phyloP scores from a whole-genome alignment of 169 alveolate genomes.

The Cryptosporidium andersoni region DNA sequence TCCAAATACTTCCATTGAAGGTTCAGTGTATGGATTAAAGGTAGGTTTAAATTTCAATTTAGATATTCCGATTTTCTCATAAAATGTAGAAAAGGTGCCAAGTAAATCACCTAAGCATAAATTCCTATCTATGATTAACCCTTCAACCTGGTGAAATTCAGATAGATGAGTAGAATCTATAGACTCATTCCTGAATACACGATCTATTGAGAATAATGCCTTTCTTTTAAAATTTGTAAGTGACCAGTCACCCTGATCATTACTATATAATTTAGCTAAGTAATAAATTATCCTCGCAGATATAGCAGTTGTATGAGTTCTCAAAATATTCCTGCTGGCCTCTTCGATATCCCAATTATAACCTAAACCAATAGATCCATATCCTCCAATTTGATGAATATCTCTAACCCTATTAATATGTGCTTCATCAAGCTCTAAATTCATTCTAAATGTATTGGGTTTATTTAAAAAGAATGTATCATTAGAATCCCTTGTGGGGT shows the following conservation, averaged over 20 bases:
- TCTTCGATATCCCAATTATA: conserved; percentile 94
- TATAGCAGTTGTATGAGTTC: conserved; percentile 99
- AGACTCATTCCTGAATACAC: conserved; percentile 99
- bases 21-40: conserved; percentile 99
- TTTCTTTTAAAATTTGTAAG: conserved; percentile 86
- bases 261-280: conserved; percentile 90
- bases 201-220: conserved; percentile 95
- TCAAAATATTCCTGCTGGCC: conserved; percentile 81
- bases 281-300: conserved; percentile 92
- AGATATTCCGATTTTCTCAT: conserved; percentile 92
- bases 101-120: conserved; percentile 91
- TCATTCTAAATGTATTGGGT: conserved; percentile 75
- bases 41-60: conserved; percentile 97
- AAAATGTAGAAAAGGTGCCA: conserved; percentile 90
- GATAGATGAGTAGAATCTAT: conserved; percentile 99
- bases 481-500: conserved; percentile 99
- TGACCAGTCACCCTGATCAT: conserved; percentile 69
- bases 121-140: conserved; percentile 91
- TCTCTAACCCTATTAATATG: conserved; percentile 91
- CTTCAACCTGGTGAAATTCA: conserved; percentile 99
- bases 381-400: conserved; percentile 94
- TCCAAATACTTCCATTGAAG: conserved; percentile 99
- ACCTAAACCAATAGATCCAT: conserved; percentile 97
- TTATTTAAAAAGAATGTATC: conserved; percentile 96
- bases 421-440: conserved; percentile 75